These are phyloP conservation scores for Saccharum spontaneum DNA, from an alignment of 176 grass and related monocot species.

Conservation along the genomic window DNA sequence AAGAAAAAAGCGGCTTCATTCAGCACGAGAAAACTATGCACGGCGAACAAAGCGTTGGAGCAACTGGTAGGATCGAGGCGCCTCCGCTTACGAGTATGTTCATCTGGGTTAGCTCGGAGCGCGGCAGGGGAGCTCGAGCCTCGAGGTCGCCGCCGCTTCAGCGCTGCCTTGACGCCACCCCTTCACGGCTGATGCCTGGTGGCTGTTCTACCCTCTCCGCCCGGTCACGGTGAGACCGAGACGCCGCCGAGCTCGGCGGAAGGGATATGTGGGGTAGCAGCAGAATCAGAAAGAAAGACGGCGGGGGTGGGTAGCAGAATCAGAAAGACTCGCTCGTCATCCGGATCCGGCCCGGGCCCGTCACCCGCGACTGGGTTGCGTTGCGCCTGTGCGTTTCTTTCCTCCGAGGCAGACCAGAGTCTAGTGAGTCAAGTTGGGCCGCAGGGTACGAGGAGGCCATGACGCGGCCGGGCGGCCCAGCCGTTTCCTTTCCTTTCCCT, in stretches of 20 bases:
- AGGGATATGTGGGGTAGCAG: background rate
- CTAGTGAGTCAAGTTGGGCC: background rate
- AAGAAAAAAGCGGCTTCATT: background rate
- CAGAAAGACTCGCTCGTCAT: background rate
- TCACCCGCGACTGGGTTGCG: background rate
- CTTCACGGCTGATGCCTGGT: background rate
- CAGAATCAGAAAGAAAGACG: background rate
- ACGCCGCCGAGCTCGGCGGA: slow-evolving; percentile 17
- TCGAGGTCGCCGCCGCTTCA: background rate
- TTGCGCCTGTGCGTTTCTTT: background rate
- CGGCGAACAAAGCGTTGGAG: background rate
- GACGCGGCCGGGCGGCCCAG: background rate
- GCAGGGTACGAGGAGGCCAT: background rate
- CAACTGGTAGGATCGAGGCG: background rate
- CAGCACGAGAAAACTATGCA: background rate
- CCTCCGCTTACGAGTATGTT: slow-evolving; percentile 51
- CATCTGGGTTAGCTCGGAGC: slow-evolving; percentile 23
- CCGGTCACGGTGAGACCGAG: background rate
- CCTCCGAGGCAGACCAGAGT: background rate
- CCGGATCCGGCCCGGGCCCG: background rate
- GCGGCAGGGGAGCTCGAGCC: background rate
- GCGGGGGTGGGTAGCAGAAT: slow-evolving; percentile 9
- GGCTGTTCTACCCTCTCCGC: background rate
- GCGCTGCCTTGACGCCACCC: background rate
- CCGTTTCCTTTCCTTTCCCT: background rate